Percentiles rank a stretch among this genome's conserved stretches.
phyloP scores from a whole-genome alignment of 2,329 filamentous ascomycete genomes.

The Sphaerulina populicola region DNA sequence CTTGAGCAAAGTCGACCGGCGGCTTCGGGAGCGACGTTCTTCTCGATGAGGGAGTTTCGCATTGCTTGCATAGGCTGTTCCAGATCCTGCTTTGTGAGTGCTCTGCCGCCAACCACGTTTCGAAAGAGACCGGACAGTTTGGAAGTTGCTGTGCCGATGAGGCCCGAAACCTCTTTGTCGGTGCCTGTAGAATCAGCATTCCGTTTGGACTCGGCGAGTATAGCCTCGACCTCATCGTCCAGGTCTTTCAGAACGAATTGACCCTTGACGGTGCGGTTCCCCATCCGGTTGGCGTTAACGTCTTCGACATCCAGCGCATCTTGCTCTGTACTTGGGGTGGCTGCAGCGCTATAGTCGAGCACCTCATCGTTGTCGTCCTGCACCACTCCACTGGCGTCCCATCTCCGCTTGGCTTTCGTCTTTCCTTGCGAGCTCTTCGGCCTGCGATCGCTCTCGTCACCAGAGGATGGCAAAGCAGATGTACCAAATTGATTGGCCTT shows the following conservation, averaged over 20 bases:
- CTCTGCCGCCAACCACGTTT: constrained; percentile 92
- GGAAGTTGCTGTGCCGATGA: constrained; percentile 71
- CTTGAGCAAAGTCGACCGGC: constrained; percentile 84
- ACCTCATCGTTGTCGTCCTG: constrained; percentile 68
- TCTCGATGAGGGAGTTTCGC: constrained; percentile 87
- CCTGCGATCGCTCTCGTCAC: constrained; percentile 62
- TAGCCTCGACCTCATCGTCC: constrained; percentile 85
- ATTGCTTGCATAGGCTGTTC: constrained; percentile 90
- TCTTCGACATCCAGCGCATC: constrained; percentile 54
- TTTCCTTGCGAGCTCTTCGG: constrained; percentile 46
- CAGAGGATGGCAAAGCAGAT: constrained; percentile 63
- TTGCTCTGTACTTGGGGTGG: constrained; percentile 44
- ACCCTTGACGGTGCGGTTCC: constrained; percentile 72
- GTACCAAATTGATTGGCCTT: constrained; percentile 44
- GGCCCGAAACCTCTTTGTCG: constrained; percentile 53
- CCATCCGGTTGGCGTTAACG: constrained; percentile 74
- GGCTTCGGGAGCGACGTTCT: constrained; percentile 93
- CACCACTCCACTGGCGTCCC: constrained; percentile 81
- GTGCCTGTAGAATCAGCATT: constrained; percentile 43
- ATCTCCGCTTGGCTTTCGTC: constrained; percentile 78
- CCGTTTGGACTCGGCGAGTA: constrained; percentile 70
- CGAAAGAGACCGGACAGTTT: constrained; percentile 83
- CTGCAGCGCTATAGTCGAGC: constrained; percentile 77
- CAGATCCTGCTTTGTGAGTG: constrained; percentile 77
- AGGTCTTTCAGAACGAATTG: constrained; percentile 91